Evolutionary conservation across 441 rosid species (phyloP).

Genomic region (Biscutella laevigata): DNA sequence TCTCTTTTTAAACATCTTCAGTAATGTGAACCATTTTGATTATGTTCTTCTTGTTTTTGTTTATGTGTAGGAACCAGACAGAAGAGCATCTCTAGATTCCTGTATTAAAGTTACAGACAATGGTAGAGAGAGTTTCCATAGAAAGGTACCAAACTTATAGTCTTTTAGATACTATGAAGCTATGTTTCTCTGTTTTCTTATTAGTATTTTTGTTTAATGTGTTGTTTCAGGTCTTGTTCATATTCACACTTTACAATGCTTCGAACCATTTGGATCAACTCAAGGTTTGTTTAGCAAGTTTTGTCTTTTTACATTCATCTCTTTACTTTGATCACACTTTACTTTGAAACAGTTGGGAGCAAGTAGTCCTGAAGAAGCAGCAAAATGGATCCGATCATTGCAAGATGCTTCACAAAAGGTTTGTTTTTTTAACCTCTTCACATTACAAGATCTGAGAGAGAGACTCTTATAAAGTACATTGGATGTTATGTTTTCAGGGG

Average conservation of each 20-base stretch:
- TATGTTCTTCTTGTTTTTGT: background rate
- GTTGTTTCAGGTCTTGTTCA: constrained; percentile 64
- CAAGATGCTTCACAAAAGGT: constrained; percentile 77
- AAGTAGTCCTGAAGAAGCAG: constrained; percentile 90
- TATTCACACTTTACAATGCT: constrained; percentile 69
- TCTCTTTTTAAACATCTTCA: background rate
- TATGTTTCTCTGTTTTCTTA: constrained; percentile 1
- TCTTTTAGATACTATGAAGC: background rate
- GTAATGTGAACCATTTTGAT: too few species aligned
- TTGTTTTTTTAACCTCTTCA: background rate
- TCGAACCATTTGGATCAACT: constrained; percentile 65
- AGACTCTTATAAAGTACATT: background rate
- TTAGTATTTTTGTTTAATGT: background rate
- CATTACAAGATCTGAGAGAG: background rate
- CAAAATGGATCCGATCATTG: constrained; percentile 68
- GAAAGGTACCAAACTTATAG: constrained; percentile 60
- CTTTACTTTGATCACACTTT: too few species aligned
- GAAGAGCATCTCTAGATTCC: constrained; percentile 64
- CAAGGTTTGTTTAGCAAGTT: constrained; percentile 42
- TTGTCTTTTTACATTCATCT: background rate
- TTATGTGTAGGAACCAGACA: constrained; percentile 47
- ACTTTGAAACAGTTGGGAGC: constrained; percentile 91
- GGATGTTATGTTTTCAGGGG: constrained; percentile 35
- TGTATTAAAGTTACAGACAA: constrained; percentile 73
- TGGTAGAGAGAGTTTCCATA: constrained; percentile 83